Evolutionary conservation across 2,329 filamentous ascomycete species (phyloP), one percentile per base, ranked within the genome.

Genomic region (Triangularia verruculosa): DNA sequence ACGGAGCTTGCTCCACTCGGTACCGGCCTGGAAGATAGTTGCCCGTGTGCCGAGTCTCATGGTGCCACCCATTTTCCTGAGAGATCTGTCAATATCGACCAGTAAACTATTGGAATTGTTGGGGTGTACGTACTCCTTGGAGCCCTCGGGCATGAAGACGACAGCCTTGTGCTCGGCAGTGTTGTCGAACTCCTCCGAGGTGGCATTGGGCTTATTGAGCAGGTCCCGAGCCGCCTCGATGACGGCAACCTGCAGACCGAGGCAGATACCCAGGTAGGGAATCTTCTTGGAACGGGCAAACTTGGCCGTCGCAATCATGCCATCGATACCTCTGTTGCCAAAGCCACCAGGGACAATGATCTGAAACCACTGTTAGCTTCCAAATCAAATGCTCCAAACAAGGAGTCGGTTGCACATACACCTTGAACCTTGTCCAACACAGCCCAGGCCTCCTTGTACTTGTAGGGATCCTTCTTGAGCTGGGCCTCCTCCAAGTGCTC

Each of bases 391-490:
- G 22, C 4, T 25, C 13, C 27, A 34, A 24, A n/a, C 7, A 7
- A 13, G 15, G 15, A 4, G n/a, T 20, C 15, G 17, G 7, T 6
- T 15, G 25, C 39, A 9, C 87, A 79, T 57, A 90, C 83, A 39
- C 87, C 88, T 4, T 80, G 71, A 9, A 92, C 91, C 1, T 86
- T 89, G 75, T 87, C 89, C 43, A 96, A 83, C 28, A 85, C 81
- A 71, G 93, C 86, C 94, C 94, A 97, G 1, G 93, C 92, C 72
- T 91, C 89, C 80, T 97, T 89, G 78, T 87, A 97, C 65, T 87
- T 85, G 53, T 88, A 86, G 0, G 92, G 91, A 27, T 90, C 84
- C 4, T 76, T 79, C 25, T 83, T 77, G 65, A 85, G 80, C 52
- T 83, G 86, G 20, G 82, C 78, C 3, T 87, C 81, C 77, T 98